Evolutionary conservation across 2,329 filamentous ascomycete species (phyloP), one percentile per base, ranked within the genome.

Genomic region (Sclerotinia minor): DNA sequence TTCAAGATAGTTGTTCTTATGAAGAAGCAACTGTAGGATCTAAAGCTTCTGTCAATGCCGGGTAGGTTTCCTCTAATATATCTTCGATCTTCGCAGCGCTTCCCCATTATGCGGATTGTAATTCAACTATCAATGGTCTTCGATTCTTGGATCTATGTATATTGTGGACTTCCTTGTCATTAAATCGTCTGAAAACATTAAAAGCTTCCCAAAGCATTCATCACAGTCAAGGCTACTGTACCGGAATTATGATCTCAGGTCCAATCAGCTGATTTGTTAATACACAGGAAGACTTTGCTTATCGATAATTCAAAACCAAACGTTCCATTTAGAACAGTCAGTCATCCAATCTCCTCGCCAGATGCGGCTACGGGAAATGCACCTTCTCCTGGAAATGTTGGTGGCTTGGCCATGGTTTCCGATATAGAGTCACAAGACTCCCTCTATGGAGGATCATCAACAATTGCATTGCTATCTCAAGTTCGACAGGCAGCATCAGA

Each of bases 1-100:
- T 64, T 55, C 35, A 53, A 61, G 63, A 53, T 8, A 49, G 41
- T 35, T 70, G 70, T 50, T 52, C 53, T 61, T 70, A 71, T 50
- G 66, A 70, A n/a, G 68, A 70, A 32, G 54, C 29, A 17, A 68
- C 60, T 0, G 63, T 65, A 24, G 52, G 63, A 3, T 49, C 63
- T 26, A 65, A 65, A 47, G 50, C 52, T 32, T 65, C 19, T 45
- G 21, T 45, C n/a, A 67, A 53, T 44, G 17, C 55, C 13, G 50
- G 29, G 64, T 47, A 17, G 55, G 57, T 67, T 44, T 7, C 11
- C 17, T 26, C 45, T 19, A 26, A 13, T 17, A 47, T 50, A n/a
- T 61, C 45, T 38, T 19, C 45, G 26, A 24, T 13, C 19, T 29
- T 32, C 2, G 7, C 6, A 9, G 19, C 21, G 24, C 13, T 21